A percentile compares a stretch with the other conserved stretches of the same genome.
These are phyloP conservation scores for Debaryomyces maramus DNA, from an alignment of 805 yeast genomes.

Conservation along the genomic window DNA sequence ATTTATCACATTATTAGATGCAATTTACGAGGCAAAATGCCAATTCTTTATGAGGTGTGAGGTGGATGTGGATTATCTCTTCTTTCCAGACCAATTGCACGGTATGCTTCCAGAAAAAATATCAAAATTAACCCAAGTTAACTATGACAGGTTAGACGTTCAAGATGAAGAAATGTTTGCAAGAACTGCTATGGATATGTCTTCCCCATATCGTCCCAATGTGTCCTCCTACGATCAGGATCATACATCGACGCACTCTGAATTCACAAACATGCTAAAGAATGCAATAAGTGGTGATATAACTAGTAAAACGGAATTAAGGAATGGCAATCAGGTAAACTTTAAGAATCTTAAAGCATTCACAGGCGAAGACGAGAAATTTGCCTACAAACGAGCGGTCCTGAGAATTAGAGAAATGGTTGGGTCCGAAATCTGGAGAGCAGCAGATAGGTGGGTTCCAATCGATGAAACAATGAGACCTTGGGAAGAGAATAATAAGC, in stretches of 20 bases:
- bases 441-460: slow-evolving; percentile 53
- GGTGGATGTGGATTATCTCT: slow-evolving; percentile 50
- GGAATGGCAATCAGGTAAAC: slow-evolving; percentile 16
- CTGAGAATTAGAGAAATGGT: slow-evolving; percentile 64
- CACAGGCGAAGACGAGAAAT: slow-evolving; percentile 76
- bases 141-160: slow-evolving; percentile 41
- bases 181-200: slow-evolving; percentile 57
- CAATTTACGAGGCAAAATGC: slow-evolving; percentile 67
- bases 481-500: slow-evolving; percentile 44
- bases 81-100: slow-evolving; percentile 54
- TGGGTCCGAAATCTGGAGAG: slow-evolving; percentile 52
- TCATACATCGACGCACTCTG: slow-evolving; percentile 22
- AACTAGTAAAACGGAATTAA: slow-evolving; percentile 1
- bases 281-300: slow-evolving; percentile 7
- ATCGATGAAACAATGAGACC: slow-evolving; percentile 52
- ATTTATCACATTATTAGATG: slow-evolving; percentile 66
- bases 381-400: slow-evolving; percentile 71
- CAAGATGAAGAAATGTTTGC: slow-evolving; percentile 73
- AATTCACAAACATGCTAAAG: slow-evolving; percentile 39
- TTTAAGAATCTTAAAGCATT: slow-evolving; percentile 54
- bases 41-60: slow-evolving; percentile 55
- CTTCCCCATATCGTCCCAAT: slow-evolving; percentile 70
- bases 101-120: slow-evolving; percentile 12
- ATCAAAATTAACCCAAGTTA: slow-evolving; percentile 18
- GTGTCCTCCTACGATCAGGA: slow-evolving; percentile 60